These are phyloP conservation scores for Eutrema yunnanense DNA, from an alignment of 345 rosid species.

Conservation along the genomic window DNA sequence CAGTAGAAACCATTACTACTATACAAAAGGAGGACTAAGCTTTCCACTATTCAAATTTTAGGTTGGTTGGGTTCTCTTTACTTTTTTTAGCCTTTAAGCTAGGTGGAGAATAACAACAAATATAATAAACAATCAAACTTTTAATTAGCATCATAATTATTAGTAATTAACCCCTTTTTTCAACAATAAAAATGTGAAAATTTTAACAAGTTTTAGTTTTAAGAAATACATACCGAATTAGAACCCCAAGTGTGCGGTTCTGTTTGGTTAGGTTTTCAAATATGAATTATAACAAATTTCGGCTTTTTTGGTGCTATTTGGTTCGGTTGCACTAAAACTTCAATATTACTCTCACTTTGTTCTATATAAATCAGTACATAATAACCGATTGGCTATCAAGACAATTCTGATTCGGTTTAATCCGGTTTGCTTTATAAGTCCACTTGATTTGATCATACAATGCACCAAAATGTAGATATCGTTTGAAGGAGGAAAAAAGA, in stretches of 20 bases:
- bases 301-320: too few species aligned
- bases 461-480: constrained; percentile 18
- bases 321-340: too few species aligned
- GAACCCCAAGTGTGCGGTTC: not conserved
- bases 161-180: not conserved
- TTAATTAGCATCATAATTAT: not conserved
- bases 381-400: not conserved
- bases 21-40: too few species aligned
- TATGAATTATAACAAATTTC: too few species aligned
- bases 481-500: constrained; percentile 24
- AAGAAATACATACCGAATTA: too few species aligned
- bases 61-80: not conserved
- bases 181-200: not conserved
- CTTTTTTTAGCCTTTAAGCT: not conserved
- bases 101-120: not conserved
- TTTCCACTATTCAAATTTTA: too few species aligned
- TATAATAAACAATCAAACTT: too few species aligned
- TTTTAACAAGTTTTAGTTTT: not conserved
- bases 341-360: too few species aligned
- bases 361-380: not conserved
- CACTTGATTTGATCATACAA: not conserved
- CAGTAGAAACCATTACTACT: too few species aligned
- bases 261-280: not conserved
- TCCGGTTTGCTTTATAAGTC: not conserved
- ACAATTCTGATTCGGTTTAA: not conserved